Evolutionary conservation across 78 protist genomes (phyloP).

Genomic region (Trichosphaerium sp.): DNA sequence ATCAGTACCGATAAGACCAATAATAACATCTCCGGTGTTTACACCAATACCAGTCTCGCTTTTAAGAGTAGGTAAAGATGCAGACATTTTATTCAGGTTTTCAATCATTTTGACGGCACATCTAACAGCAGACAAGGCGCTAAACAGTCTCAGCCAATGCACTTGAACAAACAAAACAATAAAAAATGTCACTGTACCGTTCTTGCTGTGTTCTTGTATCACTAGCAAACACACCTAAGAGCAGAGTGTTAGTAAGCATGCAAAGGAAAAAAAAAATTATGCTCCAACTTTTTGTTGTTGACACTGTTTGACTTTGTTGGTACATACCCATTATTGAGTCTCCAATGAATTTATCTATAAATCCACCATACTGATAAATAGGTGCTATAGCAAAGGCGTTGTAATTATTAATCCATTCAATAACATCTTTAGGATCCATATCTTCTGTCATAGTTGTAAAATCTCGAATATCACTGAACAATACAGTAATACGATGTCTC

Average conservation of each 20-base stretch:
- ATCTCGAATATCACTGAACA: constrained; percentile 41
- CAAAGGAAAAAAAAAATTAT: no score
- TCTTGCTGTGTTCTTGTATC: no score
- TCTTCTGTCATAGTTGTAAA: constrained; percentile 44
- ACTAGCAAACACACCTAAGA: no score
- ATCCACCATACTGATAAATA: constrained; percentile 31
- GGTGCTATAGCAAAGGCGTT: constrained; percentile 36
- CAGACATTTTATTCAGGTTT: constrained; percentile 24
- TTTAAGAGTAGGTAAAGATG: not conserved
- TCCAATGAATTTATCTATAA: constrained; percentile 47
- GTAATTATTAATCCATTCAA: constrained; percentile 21
- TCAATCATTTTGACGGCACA: constrained; percentile 46
- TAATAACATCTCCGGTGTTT: constrained; percentile 44
- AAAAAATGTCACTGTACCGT: no score
- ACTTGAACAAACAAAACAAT: no score
- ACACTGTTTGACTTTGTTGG: no score
- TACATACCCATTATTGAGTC: constrained; percentile 27
- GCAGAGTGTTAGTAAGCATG: no score
- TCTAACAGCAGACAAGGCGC: constrained; percentile 20
- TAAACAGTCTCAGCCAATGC: constrained; percentile 24
- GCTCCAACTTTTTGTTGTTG: no score
- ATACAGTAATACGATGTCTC: constrained; percentile 30
- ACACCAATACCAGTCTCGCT: constrained; percentile 46
- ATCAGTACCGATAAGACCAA: constrained; percentile 48
- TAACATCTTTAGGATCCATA: constrained; percentile 44